phyloP scores from a whole-genome alignment of 2,329 filamentous ascomycete genomes.

The Trichoderma koningiopsis region DNA sequence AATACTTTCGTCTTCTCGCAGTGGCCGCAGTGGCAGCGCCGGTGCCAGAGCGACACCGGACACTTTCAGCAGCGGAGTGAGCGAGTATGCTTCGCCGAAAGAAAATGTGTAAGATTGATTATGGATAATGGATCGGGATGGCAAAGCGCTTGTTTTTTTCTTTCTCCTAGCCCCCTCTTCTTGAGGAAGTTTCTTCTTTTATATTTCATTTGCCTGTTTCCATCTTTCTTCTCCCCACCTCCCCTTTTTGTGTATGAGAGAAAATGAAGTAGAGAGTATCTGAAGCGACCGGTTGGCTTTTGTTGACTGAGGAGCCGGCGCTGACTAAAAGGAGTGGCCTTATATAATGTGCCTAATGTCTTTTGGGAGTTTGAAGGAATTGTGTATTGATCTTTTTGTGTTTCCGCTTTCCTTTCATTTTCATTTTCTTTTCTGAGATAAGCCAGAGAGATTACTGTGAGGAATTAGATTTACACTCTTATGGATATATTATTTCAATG shows the following conservation, averaged over 20 bases:
- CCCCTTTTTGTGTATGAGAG: constrained; percentile 10
- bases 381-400: not conserved
- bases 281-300: not conserved
- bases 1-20: not conserved
- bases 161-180: not conserved
- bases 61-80: not conserved
- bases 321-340: constrained; percentile 5
- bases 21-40: not conserved
- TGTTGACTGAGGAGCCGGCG: constrained; percentile 5
- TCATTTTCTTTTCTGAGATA: constrained; percentile 4
- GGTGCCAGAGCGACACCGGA: not conserved
- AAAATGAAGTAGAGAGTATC: not conserved
- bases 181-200: not conserved
- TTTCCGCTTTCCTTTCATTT: not conserved
- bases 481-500: constrained; percentile 23
- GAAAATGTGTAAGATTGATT: constrained; percentile 20
- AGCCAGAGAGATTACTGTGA: not conserved
- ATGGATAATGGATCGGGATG: constrained; percentile 9
- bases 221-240: not conserved
- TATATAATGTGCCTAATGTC: constrained; percentile 9
- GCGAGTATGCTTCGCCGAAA: not conserved
- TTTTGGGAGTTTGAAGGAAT: constrained; percentile 21
- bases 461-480: constrained; percentile 26
- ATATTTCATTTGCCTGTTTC: constrained; percentile 9
- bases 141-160: constrained; percentile 22